These are phyloP conservation scores for Arthroderma sp. DNA, from an alignment of 2,329 filamentous ascomycete species.

Conservation along the genomic window DNA sequence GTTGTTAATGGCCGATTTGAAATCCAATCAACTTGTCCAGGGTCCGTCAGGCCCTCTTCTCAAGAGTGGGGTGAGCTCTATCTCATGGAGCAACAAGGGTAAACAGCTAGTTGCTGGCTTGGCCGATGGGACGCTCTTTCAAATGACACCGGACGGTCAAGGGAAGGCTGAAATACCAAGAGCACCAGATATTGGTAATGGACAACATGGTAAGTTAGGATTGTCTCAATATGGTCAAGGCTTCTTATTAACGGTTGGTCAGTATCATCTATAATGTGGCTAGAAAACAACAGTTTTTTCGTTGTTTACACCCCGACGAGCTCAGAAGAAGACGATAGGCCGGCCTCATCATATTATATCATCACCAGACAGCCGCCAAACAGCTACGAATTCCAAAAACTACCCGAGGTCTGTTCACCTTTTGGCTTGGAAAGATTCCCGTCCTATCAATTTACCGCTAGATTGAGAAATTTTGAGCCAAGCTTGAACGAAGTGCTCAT, in stretches of 20 bases:
- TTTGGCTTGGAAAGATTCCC: constrained; percentile 52
- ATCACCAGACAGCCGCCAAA: constrained; percentile 48
- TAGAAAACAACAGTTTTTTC: constrained; percentile 77
- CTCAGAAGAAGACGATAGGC: constrained; percentile 42
- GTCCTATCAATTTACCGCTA: constrained; percentile 64
- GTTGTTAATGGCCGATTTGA: constrained; percentile 70
- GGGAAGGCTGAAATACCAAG: constrained; percentile 66
- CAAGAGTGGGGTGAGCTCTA: constrained; percentile 63
- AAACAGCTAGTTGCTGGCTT: constrained; percentile 86
- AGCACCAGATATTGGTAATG: constrained; percentile 51
- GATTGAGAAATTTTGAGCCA: constrained; percentile 68
- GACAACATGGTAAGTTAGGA: constrained; percentile 49
- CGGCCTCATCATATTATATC: constrained; percentile 62
- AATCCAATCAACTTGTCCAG: constrained; percentile 45
- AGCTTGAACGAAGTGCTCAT: constrained; percentile 70
- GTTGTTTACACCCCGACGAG: constrained; percentile 56
- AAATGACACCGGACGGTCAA: constrained; percentile 71
- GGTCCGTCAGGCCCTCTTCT: constrained; percentile 52
- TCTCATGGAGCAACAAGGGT: constrained; percentile 83
- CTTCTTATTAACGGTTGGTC: constrained; percentile 4
- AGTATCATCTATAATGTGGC: constrained; percentile 73
- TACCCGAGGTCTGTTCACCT: constrained; percentile 60
- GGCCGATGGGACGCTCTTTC: constrained; percentile 62
- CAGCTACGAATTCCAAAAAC: constrained; percentile 56
- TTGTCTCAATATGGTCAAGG: not conserved